A percentile compares a stretch with the other conserved stretches of the same genome.
These are phyloP conservation scores for Pythium pyrilobum DNA, from an alignment of 352 stramenopile genomes.

Conservation along the genomic window DNA sequence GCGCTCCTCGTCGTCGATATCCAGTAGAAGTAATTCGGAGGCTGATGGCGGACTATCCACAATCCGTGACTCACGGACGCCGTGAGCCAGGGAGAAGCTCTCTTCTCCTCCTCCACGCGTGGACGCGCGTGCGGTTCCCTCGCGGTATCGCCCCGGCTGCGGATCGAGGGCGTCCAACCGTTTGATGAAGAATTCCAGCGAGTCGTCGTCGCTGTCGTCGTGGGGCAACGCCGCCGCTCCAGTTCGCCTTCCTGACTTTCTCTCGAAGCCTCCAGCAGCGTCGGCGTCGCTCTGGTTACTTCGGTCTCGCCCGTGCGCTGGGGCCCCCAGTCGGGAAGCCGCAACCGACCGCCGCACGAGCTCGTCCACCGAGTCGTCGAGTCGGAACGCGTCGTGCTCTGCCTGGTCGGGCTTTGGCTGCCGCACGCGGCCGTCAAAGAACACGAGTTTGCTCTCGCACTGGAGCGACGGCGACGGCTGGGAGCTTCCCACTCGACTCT, in stretches of 20 bases:
- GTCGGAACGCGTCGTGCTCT: neutral
- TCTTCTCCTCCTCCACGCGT: too few species aligned
- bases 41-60: too few species aligned
- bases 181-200: constrained; percentile 34
- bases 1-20: constrained; percentile 6
- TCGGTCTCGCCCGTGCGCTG: too few species aligned
- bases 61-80: too few species aligned
- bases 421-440: constrained; percentile 33
- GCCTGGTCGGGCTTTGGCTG: neutral
- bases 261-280: neutral
- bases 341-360: neutral
- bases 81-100: too few species aligned
- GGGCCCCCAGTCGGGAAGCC: too few species aligned
- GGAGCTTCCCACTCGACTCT: neutral
- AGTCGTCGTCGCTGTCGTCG: constrained; percentile 23
- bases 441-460: constrained; percentile 57
- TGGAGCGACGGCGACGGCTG: constrained; percentile 21
- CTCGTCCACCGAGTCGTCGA: constrained; percentile 18
- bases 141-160: neutral
- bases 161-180: neutral
- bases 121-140: neutral
- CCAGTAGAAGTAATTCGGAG: neutral
- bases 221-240: too few species aligned
- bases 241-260: constrained; percentile 1
- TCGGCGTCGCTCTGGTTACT: neutral